Evolutionary conservation across 2,329 filamentous ascomycete genomes (phyloP), one percentile per base, ranked within the genome.

Genomic region (Penicillium sp.): DNA sequence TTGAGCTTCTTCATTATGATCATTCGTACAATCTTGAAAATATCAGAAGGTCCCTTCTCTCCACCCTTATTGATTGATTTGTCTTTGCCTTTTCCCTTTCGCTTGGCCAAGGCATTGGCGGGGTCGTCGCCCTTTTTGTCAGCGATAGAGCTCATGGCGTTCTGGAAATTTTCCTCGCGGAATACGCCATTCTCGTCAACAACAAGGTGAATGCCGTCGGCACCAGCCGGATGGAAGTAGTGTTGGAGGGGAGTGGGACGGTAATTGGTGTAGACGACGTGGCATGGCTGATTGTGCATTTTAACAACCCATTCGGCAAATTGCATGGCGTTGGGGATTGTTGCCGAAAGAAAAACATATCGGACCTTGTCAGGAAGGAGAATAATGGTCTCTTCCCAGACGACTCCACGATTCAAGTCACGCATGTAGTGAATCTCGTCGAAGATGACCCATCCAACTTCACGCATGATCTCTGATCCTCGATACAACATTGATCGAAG

Each of bases 381-480:
- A 63, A 98, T 98, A 65, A 98, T 97, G 35, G 93, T 97, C 75
- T 98, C 93, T 69, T 98, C 93, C 93, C 93, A 98, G 2, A 98
- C 93, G 0, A 98, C 93, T 75, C 93, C 93, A 71, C 93, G 81
- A 43, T 63, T 71, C 69, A 76, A 71, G 94, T 98, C 93, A 63
- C 93, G 84, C 83, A 98, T 85, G 72, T 98, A 98, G 71, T 98
- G 93, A 53, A 98, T 95, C 70, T 98, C 93, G 70, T 98, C 93
- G 61, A 98, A 98, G 2, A 98, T 77, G 1, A 98, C 94, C 93
- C 93, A 98, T 11, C 87, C 90, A 1, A 98, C 94, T 74, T 98
- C 93, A 58, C 93, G 89, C 91, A 98, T 98, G 56, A 98, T 97
- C 73, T 98, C 93, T 0, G 93, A 97, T 51, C 93, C 93, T 58